Conservation (phyloP, 1,139 yeast species). For the Candida albicans region DNA sequence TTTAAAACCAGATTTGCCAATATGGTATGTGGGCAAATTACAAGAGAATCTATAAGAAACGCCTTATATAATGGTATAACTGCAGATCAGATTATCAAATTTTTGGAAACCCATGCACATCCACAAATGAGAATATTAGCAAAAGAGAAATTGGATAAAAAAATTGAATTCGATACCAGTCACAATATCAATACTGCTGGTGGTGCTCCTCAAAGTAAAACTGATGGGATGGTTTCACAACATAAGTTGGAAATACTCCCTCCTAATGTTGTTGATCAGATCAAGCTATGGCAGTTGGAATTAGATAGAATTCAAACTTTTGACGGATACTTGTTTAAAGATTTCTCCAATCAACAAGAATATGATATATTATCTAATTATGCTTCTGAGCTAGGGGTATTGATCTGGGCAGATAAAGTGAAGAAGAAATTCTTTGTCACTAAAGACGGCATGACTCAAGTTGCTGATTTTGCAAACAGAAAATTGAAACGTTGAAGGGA, state of each 20-base stretch:
- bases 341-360: conserved; percentile 76
- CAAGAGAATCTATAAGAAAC: conserved; percentile 84
- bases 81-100: conserved; percentile 90
- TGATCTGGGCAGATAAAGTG: conserved; percentile 78
- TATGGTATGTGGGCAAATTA: conserved; percentile 90
- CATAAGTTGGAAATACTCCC: conserved; percentile 70
- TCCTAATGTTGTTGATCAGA: conserved; percentile 95
- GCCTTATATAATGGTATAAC: conserved; percentile 90
- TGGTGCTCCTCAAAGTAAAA: conserved; percentile 34
- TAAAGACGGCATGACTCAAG: conserved; percentile 83
- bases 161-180: conserved; percentile 63
- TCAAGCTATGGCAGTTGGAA: conserved; percentile 93
- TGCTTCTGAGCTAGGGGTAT: conserved; percentile 88
- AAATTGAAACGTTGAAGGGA: conserved; percentile 26
- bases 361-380: conserved; percentile 71
- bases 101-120: conserved; percentile 90
- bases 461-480: conserved; percentile 82
- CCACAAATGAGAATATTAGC: conserved; percentile 82
- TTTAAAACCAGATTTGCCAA: conserved; percentile 82
- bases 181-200: conserved; percentile 54
- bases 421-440: conserved; percentile 77
- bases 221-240: conserved; percentile 30
- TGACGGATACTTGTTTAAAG: conserved; percentile 86
- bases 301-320: conserved; percentile 87
- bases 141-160: conserved; percentile 65